These are phyloP conservation scores for Dioscorea dumetorum DNA, from an alignment of 106 monocot genomes.

Conservation along the genomic window DNA sequence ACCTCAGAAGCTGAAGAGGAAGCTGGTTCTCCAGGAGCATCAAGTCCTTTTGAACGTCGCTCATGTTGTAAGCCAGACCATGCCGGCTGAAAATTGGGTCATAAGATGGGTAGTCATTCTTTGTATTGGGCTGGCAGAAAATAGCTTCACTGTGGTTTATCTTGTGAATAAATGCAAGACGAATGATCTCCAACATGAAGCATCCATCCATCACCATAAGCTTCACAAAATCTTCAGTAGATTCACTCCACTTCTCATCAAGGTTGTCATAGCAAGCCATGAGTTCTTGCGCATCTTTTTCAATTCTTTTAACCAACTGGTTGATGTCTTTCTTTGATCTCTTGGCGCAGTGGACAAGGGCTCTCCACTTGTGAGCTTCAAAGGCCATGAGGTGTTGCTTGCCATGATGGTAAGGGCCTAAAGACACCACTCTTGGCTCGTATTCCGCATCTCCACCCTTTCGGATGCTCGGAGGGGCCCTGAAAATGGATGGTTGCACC, in stretches of 20 bases:
- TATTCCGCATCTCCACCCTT: too few relatives aligned
- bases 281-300: background rate
- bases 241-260: constrained; percentile 6
- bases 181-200: constrained; percentile 30
- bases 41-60: too few relatives aligned
- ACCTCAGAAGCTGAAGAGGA: too few relatives aligned
- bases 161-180: background rate
- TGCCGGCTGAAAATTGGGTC: too few relatives aligned
- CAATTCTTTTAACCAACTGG: background rate
- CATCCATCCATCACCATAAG: constrained; percentile 26
- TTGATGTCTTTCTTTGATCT: background rate
- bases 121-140: too few relatives aligned
- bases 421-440: background rate
- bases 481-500: too few relatives aligned
- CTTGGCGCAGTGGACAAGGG: background rate
- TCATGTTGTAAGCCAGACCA: too few relatives aligned
- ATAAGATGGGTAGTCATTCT: too few relatives aligned
- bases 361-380: background rate
- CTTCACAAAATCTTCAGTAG: constrained; percentile 7
- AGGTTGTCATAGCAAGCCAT: constrained; percentile 10
- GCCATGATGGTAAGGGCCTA: background rate
- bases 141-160: too few relatives aligned
- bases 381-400: background rate
- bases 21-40: too few relatives aligned
- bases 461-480: too few relatives aligned